Conservation (phyloP, 768 basidiomycete genomes). For the Gloeopeniophorella convolvens region DNA sequence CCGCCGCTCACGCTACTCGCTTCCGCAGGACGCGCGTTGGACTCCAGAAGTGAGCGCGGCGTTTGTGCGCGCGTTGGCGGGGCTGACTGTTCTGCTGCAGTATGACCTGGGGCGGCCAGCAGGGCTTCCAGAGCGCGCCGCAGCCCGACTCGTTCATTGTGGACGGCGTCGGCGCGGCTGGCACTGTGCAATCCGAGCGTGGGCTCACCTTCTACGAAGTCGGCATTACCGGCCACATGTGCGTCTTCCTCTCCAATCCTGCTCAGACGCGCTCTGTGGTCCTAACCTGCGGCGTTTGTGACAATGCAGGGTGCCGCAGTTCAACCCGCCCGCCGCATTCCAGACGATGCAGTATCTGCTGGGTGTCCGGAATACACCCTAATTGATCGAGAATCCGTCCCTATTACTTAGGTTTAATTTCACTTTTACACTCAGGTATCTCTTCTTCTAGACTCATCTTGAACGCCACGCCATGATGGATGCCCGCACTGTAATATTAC, state of each 20-base stretch:
- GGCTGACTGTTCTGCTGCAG: neutral
- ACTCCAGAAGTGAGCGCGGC: slow-evolving; percentile 16
- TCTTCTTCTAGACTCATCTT: no score
- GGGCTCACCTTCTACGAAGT: slow-evolving; percentile 18
- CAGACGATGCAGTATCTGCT: slow-evolving; percentile 17
- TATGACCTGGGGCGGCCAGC: slow-evolving; percentile 4
- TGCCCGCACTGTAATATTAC: no score
- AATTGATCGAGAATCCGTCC: neutral
- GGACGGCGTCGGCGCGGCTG: slow-evolving; percentile 14
- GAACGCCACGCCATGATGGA: no score
- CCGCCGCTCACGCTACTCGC: neutral
- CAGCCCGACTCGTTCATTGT: slow-evolving; percentile 13
- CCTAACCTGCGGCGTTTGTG: neutral
- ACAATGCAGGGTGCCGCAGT: slow-evolving; percentile 16
- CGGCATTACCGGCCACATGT: slow-evolving; percentile 20
- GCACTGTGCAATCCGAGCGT: slow-evolving; percentile 19
- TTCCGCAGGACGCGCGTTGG: slow-evolving; percentile 9
- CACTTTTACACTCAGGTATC: no score
- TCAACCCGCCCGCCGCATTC: slow-evolving; percentile 16
- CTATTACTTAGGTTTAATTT: no score
- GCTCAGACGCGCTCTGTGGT: neutral
- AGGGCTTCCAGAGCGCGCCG: slow-evolving; percentile 17
- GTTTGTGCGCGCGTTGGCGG: neutral
- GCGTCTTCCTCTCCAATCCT: neutral
- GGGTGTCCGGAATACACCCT: slow-evolving; percentile 4